Conservation (phyloP, 2,329 filamentous ascomycete genomes). For the Colletotrichum sp. region DNA sequence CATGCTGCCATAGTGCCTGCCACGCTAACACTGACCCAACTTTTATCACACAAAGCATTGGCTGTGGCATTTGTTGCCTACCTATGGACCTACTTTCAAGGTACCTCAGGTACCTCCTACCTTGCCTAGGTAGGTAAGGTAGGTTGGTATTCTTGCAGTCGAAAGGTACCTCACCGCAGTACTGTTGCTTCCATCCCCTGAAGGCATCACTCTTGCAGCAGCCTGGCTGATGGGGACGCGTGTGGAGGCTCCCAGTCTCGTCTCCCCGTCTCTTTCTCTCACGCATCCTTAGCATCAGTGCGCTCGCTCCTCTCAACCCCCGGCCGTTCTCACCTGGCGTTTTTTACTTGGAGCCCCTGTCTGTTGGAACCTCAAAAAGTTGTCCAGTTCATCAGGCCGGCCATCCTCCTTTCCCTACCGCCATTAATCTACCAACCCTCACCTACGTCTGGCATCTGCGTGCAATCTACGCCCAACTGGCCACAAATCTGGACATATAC, state of each 20-base stretch:
- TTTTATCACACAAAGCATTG: neutral
- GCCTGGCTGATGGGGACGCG: neutral
- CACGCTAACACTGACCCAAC: neutral
- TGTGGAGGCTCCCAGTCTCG: neutral
- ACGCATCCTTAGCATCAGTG: neutral
- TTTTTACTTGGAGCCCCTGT: slow-evolving; percentile 18
- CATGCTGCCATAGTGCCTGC: neutral
- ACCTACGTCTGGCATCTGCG: slow-evolving; percentile 6
- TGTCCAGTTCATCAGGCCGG: slow-evolving; percentile 13
- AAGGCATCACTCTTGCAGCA: neutral
- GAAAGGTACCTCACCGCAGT: neutral
- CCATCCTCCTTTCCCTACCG: neutral
- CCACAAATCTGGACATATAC: slow-evolving; percentile 9
- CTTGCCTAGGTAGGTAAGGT: neutral
- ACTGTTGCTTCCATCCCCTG: neutral
- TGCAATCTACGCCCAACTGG: slow-evolving; percentile 11
- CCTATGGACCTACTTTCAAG: neutral
- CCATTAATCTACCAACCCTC: neutral
- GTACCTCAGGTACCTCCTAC: neutral
- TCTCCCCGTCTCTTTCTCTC: neutral
- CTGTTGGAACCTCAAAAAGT: slow-evolving; percentile 20
- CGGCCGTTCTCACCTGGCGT: neutral
- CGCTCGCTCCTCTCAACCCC: slow-evolving; percentile 4
- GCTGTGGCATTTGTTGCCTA: neutral
- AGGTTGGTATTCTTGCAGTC: neutral